phyloP scores from a whole-genome alignment of 108 stramenopile genomes.

The Pinguiococcus pyrenoidosus region DNA sequence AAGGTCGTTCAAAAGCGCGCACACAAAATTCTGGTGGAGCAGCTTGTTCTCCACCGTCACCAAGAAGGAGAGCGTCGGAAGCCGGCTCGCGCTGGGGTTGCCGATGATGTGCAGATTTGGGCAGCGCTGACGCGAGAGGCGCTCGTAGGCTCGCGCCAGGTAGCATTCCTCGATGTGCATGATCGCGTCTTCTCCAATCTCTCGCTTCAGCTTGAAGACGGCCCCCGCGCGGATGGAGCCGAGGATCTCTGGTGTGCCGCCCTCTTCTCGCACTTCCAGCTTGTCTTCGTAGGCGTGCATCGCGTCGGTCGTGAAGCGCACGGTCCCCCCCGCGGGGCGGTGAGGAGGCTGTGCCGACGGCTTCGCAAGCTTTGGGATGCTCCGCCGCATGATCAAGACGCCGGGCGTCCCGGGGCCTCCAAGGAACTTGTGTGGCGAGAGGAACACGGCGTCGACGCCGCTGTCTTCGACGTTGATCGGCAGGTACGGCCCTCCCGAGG shows the following conservation, averaged over 20 bases:
- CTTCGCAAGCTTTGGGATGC: too few species aligned
- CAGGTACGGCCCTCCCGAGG: slow-evolving; percentile 85
- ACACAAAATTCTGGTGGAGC: slow-evolving; percentile 93
- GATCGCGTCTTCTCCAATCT: too few species aligned
- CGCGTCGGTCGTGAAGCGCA: slow-evolving; percentile 79
- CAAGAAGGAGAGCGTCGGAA: slow-evolving; percentile 65
- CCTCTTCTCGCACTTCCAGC: slow-evolving; percentile 89
- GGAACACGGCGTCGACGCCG: slow-evolving; percentile 39
- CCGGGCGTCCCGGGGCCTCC: slow-evolving; percentile 68
- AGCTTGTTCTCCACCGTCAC: slow-evolving; percentile 15
- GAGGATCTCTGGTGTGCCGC: slow-evolving; percentile 86
- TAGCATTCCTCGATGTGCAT: too few species aligned
- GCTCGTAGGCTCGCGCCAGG: too few species aligned
- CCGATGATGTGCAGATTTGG: too few species aligned
- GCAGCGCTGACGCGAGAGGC: too few species aligned
- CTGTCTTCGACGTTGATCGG: too few species aligned
- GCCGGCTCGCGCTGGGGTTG: slow-evolving; percentile 22
- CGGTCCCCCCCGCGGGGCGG: slow-evolving; percentile 80
- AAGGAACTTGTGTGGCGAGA: slow-evolving; percentile 48
- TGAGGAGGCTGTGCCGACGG: slow-evolving; percentile 46
- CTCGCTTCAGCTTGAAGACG: slow-evolving; percentile 54
- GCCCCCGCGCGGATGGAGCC: slow-evolving; percentile 76
- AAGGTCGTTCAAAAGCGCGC: slow-evolving; percentile 85
- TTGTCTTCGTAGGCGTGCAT: slow-evolving; percentile 88
- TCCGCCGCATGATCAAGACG: slow-evolving; percentile 66